phyloP scores from a whole-genome alignment of 2,329 filamentous ascomycete genomes.

The Periconia macrospinosa region DNA sequence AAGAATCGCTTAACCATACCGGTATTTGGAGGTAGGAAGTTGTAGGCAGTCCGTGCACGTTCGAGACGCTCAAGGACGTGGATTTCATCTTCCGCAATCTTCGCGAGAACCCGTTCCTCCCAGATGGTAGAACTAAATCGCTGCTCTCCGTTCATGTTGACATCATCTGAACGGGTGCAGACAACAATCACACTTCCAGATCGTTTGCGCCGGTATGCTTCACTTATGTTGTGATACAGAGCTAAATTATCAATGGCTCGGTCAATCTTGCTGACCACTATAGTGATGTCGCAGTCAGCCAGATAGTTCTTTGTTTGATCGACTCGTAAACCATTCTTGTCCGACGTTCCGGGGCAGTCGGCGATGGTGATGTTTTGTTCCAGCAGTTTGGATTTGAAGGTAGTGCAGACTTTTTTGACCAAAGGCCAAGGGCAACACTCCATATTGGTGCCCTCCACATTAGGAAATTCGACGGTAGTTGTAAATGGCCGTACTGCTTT shows the following conservation, averaged over 20 bases:
- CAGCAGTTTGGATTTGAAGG: constrained; percentile 10
- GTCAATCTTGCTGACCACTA: constrained; percentile 20
- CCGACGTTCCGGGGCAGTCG: constrained; percentile 18
- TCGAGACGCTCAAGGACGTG: no score
- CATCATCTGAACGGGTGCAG: constrained; percentile 18
- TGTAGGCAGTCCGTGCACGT: not conserved
- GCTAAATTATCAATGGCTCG: constrained; percentile 9
- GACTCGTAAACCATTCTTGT: constrained; percentile 16
- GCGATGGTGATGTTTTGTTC: constrained; percentile 15
- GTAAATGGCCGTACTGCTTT: constrained; percentile 16
- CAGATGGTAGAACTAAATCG: not conserved
- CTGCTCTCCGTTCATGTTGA: not conserved
- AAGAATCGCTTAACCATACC: no score
- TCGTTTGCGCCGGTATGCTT: constrained; percentile 15
- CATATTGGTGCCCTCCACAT: constrained; percentile 11
- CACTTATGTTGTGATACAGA: constrained; percentile 12
- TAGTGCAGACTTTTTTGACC: constrained; percentile 15
- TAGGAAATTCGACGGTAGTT: constrained; percentile 1
- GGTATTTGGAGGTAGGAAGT: no score
- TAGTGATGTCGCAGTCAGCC: constrained; percentile 19
- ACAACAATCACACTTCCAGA: constrained; percentile 24
- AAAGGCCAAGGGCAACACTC: constrained; percentile 26
- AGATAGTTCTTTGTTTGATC: constrained; percentile 14
- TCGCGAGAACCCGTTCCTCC: not conserved
- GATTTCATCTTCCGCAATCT: not conserved